Conservation (phyloP, 495 filamentous ascomycete species). For the Baudoinia panamericana region DNA sequence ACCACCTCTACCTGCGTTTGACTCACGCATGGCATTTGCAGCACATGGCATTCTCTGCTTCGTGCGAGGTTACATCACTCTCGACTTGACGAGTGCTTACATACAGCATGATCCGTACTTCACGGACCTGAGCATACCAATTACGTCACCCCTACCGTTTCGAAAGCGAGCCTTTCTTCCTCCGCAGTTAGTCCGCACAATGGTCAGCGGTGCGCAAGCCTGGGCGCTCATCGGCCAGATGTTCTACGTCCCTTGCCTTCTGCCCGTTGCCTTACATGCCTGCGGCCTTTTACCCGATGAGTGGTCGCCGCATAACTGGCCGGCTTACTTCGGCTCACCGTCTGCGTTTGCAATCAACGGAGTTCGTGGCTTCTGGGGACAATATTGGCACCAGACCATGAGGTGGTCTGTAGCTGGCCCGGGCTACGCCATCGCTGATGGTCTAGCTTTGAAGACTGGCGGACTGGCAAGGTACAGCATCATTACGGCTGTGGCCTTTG, state of each 20-base stretch:
- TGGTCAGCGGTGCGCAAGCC: conserved; percentile 17
- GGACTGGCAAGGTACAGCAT: conserved; percentile 12
- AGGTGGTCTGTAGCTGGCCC: conserved; percentile 10
- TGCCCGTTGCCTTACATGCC: conserved; percentile 11
- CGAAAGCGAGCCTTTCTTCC: conserved; percentile 1
- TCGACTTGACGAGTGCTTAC: conserved; percentile 17
- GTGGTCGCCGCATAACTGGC: conserved; percentile 19
- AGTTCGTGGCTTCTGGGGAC: conserved; percentile 19
- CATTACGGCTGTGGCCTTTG: conserved; percentile 11
- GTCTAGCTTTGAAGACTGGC: conserved; percentile 1
- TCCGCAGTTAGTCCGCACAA: conserved; percentile 8
- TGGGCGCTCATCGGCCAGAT: conserved; percentile 19
- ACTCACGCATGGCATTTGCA: conserved; percentile 2
- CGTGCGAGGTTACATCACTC: conserved; percentile 10
- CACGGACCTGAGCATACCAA: conserved; percentile 5
- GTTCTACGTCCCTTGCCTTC: conserved; percentile 18
- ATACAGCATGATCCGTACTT: conserved; percentile 17
- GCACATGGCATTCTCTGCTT: conserved; percentile 5
- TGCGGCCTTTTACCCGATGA: conserved; percentile 8
- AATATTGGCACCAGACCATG: conserved; percentile 21
- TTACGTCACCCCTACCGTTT: conserved; percentile 11
- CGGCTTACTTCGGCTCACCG: conserved; percentile 13
- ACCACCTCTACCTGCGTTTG: conserved; percentile 10
- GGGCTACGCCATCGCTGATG: conserved; percentile 15
- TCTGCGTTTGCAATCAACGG: conserved; percentile 7